Percentiles rank a stretch among this genome's conserved stretches.
Evolutionary conservation across 2,329 filamentous ascomycete genomes (phyloP).

Genomic region (Tolypocladium inflatum): DNA sequence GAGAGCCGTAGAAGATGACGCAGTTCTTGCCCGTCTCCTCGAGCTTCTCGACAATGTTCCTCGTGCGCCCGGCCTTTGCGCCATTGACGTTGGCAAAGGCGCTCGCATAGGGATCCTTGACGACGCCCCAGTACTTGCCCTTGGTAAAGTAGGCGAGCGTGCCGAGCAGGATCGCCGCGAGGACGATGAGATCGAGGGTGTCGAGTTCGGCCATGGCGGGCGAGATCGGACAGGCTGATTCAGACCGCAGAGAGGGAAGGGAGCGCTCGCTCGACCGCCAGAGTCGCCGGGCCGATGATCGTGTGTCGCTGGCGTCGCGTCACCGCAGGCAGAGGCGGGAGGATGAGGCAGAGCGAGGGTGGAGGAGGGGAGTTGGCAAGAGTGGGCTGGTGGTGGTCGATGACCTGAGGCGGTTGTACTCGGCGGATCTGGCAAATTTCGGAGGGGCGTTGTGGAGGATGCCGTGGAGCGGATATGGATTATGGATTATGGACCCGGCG

Average conservation of each 20-base stretch:
- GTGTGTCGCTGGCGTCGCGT: background rate
- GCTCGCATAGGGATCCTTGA: conserved; percentile 79
- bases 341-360: background rate
- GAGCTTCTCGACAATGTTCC: conserved; percentile 93
- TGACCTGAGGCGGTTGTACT: background rate
- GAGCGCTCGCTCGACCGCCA: background rate
- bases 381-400: background rate
- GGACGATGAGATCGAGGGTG: conserved; percentile 88
- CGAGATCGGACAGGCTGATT: background rate
- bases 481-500: background rate
- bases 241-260: background rate
- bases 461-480: background rate
- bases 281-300: background rate
- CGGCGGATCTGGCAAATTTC: conserved; percentile 1
- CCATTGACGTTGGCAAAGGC: conserved; percentile 61
- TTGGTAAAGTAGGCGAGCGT: conserved; percentile 97
- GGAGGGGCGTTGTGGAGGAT: background rate
- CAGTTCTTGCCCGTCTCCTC: conserved; percentile 94
- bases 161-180: conserved; percentile 73
- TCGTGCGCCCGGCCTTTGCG: conserved; percentile 71
- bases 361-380: background rate
- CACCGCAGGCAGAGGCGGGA: background rate
- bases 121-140: conserved; percentile 83
- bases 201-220: conserved; percentile 85
- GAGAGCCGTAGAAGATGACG: conserved; percentile 95